Evolutionary conservation across 2,329 filamentous ascomycete genomes (phyloP).

Genomic region (Chaetomium globosum): DNA sequence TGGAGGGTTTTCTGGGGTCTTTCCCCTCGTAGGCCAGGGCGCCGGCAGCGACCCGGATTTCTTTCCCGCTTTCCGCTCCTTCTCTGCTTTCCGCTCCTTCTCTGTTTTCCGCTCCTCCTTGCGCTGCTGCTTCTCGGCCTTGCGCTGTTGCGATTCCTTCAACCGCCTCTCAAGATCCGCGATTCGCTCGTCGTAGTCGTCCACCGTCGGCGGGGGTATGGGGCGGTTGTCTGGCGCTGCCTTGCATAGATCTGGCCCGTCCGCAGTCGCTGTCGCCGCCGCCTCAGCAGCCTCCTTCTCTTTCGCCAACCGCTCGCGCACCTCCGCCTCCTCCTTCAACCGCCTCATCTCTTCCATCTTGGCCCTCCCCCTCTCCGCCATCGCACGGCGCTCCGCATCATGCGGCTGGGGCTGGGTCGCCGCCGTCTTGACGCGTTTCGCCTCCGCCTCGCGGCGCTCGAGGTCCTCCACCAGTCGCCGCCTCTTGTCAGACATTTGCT

Average conservation of each 20-base stretch:
- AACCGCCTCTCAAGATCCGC: conserved; percentile 51
- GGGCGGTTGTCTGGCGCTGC: not conserved
- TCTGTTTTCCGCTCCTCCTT: conserved; percentile 43
- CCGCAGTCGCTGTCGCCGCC: not conserved
- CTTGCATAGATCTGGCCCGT: not conserved
- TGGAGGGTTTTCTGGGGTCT: conserved; percentile 16
- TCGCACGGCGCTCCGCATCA: conserved; percentile 41
- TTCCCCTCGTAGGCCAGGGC: conserved; percentile 23
- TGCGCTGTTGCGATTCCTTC: conserved; percentile 44
- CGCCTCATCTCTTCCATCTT: conserved; percentile 48
- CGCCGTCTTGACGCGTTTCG: conserved; percentile 61
- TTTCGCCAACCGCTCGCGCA: conserved; percentile 43
- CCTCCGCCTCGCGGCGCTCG: conserved; percentile 52
- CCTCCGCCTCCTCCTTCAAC: conserved; percentile 47
- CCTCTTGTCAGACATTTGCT: conserved; percentile 71
- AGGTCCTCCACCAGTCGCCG: conserved; percentile 83
- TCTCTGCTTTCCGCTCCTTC: conserved; percentile 43
- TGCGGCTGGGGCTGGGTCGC: not conserved
- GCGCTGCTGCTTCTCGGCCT: conserved; percentile 49
- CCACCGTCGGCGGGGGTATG: not conserved
- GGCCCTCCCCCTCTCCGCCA: conserved; percentile 42
- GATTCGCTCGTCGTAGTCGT: conserved; percentile 44
- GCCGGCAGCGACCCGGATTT: conserved; percentile 35
- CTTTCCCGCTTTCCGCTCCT: conserved; percentile 40
- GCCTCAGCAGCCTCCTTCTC: conserved; percentile 14